These are phyloP conservation scores for Tolypocladium tropicale DNA, from an alignment of 2,329 filamentous ascomycete species.

Conservation along the genomic window DNA sequence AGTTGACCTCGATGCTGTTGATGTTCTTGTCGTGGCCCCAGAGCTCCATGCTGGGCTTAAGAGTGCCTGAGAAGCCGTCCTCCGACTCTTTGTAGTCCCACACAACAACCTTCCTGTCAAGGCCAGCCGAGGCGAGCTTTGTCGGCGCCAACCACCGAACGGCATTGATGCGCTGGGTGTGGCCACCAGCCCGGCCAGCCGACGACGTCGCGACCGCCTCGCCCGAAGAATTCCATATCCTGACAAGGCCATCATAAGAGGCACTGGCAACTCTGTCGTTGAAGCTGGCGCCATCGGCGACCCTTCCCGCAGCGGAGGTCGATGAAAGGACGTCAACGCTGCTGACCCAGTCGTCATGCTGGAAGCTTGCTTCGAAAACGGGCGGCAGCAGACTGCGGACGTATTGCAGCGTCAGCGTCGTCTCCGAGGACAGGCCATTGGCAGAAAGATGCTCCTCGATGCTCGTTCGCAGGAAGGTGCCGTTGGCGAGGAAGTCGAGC, in stretches of 20 bases:
- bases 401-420: constrained; percentile 81
- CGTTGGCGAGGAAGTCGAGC: constrained; percentile 93
- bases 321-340: constrained; percentile 70
- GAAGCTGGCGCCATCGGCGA: constrained; percentile 21
- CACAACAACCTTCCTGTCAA: constrained; percentile 76
- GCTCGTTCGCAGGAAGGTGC: constrained; percentile 78
- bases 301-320: constrained; percentile 48
- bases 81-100: constrained; percentile 76
- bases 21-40: constrained; percentile 72
- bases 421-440: constrained; percentile 83
- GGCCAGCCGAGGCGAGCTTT: constrained; percentile 70
- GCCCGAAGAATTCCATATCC: constrained; percentile 86
- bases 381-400: constrained; percentile 86
- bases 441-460: constrained; percentile 82
- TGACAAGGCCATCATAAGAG: constrained; percentile 80
- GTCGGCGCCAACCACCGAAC: constrained; percentile 71
- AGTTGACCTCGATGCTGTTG: constrained; percentile 65
- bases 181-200: constrained; percentile 56
- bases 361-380: constrained; percentile 79
- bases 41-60: constrained; percentile 69
- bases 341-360: constrained; percentile 97
- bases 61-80: constrained; percentile 46
- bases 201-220: constrained; percentile 70
- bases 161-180: constrained; percentile 68
- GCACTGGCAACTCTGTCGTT: constrained; percentile 66